These are phyloP conservation scores for Kodamaea arcana DNA, from an alignment of 1,139 yeast species.

Conservation along the genomic window DNA sequence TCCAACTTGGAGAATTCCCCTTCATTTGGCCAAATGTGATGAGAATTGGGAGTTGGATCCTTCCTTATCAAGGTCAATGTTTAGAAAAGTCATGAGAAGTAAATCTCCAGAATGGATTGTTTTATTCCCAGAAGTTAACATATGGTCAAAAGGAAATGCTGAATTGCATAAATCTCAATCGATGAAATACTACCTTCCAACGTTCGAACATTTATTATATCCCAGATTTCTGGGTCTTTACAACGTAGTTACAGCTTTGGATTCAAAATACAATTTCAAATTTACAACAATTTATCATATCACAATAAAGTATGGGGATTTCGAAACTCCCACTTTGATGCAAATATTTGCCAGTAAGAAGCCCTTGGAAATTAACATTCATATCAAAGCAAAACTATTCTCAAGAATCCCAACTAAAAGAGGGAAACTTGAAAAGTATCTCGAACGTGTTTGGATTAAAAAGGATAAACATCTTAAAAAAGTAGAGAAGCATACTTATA, in stretches of 20 bases:
- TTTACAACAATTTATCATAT: conserved; percentile 49
- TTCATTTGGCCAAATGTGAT: conserved; percentile 46
- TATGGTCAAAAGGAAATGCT: conserved; percentile 46
- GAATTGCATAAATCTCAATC: conserved; percentile 48
- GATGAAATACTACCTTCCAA: conserved; percentile 50
- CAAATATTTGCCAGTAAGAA: conserved; percentile 47
- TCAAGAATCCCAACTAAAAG: conserved; percentile 50
- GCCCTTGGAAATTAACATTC: conserved; percentile 44
- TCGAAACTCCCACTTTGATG: conserved; percentile 48
- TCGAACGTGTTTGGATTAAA: conserved; percentile 67
- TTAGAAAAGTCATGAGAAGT: conserved; percentile 22
- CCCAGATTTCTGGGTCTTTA: conserved; percentile 58
- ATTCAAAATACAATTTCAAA: conserved; percentile 25
- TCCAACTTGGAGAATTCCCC: conserved; percentile 42
- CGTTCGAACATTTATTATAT: conserved; percentile 51
- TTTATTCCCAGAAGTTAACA: conserved; percentile 72
- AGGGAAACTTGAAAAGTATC: conserved; percentile 60
- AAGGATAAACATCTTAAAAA: conserved; percentile 43
- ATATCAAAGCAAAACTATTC: conserved; percentile 45
- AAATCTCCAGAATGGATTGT: conserved; percentile 50
- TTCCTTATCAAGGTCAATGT: conserved; percentile 21
- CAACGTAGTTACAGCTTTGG: conserved; percentile 45
- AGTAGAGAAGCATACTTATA: not conserved
- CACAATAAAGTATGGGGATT: conserved; percentile 42
- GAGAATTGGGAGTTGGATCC: conserved; percentile 61